Base-by-base conservation (phyloP, 352 stramenopile genomes). In the Phytophthora hibernalis region DNA sequence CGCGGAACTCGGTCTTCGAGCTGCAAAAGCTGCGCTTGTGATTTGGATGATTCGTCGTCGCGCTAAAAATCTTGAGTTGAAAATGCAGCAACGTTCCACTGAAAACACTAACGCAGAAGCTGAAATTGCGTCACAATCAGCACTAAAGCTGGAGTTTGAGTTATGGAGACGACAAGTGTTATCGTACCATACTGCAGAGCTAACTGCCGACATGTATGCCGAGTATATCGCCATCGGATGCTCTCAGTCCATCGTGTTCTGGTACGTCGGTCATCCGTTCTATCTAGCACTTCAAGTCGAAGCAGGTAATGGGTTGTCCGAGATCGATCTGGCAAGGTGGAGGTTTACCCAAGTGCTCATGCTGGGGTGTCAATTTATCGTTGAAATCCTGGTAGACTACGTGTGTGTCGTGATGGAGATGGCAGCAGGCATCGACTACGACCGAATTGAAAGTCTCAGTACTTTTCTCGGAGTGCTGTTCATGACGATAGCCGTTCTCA, bases 181-280 rank as follows among this genome's bases (percentile, higher is more conserved):
- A 2, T 38, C 51, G 0, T 68, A 80, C 20, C 63, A 83, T 21
- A 76, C 75, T 15, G 72, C 75, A 1, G 78, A 86, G 45, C 28
- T 64, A 13, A 76, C 74, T 21, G 75, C 74, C 42, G 75, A 82
- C 35, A 86, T 86, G 75, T 81, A 80, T 30, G 72, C 77, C 18
- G 77, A 86, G 58, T 86, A 86, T 40, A 77, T 86, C 26, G 72
- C 75, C 0, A 83, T 86, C 31, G 75, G 65, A 0, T 86, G 75
- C 49, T 83, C 78, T 3, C 59, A 79, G 53, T 81, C 61, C 3
- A 76, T 78, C 9, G 45, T 81, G 2, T 76, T 76, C 30, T 85
- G 80, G 44, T 83, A 72, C 42, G 68, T 58, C 15, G 65, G 59
- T 0, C 74, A 84, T 40, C 47, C 70, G 13, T 75, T 80, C 51